Evolutionary conservation across 108 stramenopile genomes (phyloP).

Genomic region (Chaetoceros muelleri): DNA sequence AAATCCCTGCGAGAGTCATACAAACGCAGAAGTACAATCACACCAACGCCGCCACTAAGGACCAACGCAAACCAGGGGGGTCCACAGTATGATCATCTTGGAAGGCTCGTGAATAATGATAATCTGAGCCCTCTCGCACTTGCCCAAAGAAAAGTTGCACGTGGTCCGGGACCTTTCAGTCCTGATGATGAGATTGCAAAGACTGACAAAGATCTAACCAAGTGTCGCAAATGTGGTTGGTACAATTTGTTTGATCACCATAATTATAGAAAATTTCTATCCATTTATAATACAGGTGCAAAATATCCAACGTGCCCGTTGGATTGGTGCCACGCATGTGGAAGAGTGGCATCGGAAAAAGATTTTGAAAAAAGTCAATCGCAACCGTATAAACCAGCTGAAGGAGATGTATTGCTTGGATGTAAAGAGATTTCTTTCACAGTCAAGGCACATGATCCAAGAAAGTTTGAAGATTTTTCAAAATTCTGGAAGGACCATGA

Average conservation of each 20-base stretch:
- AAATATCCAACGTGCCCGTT: background rate
- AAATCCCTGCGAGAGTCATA: background rate
- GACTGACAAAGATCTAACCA: background rate
- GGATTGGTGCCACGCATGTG: slow-evolving; percentile 27
- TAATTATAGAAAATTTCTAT: background rate
- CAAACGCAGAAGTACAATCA: background rate
- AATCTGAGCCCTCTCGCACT: too few relatives aligned
- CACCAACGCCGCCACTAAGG: background rate
- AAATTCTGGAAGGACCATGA: slow-evolving; percentile 12
- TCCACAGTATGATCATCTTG: background rate
- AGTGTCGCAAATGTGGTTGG: slow-evolving; percentile 10
- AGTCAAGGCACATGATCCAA: slow-evolving; percentile 22
- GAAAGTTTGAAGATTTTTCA: slow-evolving; percentile 8
- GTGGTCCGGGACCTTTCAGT: slow-evolving; percentile 7
- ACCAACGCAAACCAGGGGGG: background rate
- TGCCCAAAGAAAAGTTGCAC: slow-evolving; percentile 3
- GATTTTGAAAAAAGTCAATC: slow-evolving; percentile 12
- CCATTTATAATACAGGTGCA: background rate
- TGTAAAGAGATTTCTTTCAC: slow-evolving; percentile 14
- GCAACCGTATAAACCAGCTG: background rate
- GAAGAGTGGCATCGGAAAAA: slow-evolving; percentile 10
- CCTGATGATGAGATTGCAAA: slow-evolving; percentile 3
- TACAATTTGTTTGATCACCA: background rate
- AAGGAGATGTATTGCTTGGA: slow-evolving; percentile 9
- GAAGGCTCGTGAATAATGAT: too few relatives aligned